Evolutionary conservation across 805 yeast genomes (phyloP), one percentile per base, ranked within the genome.

Genomic region (Wickerhamiella azyma): DNA sequence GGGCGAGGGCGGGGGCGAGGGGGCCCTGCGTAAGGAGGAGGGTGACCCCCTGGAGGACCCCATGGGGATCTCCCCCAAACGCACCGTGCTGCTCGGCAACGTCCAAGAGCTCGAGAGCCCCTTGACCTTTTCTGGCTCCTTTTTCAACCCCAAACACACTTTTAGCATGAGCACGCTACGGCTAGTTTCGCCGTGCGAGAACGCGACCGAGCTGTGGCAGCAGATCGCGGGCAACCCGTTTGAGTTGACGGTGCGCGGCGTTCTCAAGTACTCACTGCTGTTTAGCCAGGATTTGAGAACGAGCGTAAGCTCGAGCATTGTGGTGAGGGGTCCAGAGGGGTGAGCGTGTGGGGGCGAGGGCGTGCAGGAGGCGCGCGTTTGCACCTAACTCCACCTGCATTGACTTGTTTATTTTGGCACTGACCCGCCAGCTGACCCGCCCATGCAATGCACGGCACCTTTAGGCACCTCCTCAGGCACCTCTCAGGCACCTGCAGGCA

Each of bases 161-260:
- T 60, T 70, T n/a, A 75, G 85, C 13, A 66, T 69, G 9, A 84
- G 86, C 2, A 83, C 79, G 45, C 71, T 86, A 9, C 82, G 81
- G 56, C 67, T 89, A 17, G 49, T 79, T 13, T 72, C 75, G 46
- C 96, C 96, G 0, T 92, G 94, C 17, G 62, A 56, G 13, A 62
- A 68, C 52, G 46, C 52, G 9, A 55, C 66, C 24, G 59, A 52
- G n/a, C 55, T 54, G 24, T 88, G 97, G 97, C 73, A 75, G 43
- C 67, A 68, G 10, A 75, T 89, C 10, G 76, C 81, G 9, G 74
- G 76, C 50, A 75, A 83, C 57, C 94, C 94, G 10, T 89, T 88
- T 60, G 95, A 85, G 50, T 66, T 89, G 53, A 81, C 85, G 17
- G 70, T 89, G 2, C 69, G 94, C 42, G 97, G 97, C 1, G 77